These are phyloP conservation scores for Golubevia pallescens DNA, from an alignment of 1,284 basidiomycete species.

Conservation along the genomic window DNA sequence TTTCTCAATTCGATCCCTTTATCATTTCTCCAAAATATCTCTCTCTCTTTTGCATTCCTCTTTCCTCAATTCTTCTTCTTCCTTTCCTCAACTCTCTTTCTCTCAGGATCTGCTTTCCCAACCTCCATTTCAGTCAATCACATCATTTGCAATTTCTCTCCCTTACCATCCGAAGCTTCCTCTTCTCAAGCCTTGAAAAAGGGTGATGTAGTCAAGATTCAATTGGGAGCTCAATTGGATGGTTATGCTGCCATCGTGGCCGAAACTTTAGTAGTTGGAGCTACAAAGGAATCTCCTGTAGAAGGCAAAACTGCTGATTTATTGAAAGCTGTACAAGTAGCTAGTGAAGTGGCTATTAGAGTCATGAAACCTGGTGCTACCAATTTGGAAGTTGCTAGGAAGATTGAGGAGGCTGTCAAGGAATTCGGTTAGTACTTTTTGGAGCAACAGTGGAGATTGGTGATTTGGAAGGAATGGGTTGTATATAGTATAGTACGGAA, in stretches of 20 bases:
- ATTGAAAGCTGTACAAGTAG: conserved; percentile 88
- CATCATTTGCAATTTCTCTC: conserved; percentile 70
- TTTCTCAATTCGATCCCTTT: too few species aligned
- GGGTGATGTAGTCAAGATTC: conserved; percentile 92
- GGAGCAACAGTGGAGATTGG: conserved; percentile 42
- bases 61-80: neutral
- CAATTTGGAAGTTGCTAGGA: conserved; percentile 93
- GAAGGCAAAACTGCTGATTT: conserved; percentile 87
- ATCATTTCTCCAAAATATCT: too few species aligned
- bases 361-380: conserved; percentile 74
- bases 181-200: conserved; percentile 72
- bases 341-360: conserved; percentile 79
- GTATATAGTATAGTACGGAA: too few species aligned
- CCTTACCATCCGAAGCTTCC: conserved; percentile 71
- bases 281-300: conserved; percentile 74
- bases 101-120: conserved; percentile 75
- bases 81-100: neutral
- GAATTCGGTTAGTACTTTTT: conserved; percentile 60
- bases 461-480: neutral
- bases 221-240: conserved; percentile 95
- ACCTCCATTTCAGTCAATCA: conserved; percentile 90
- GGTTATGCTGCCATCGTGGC: conserved; percentile 84
- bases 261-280: conserved; percentile 78
- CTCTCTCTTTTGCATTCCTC: neutral
- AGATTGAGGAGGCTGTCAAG: conserved; percentile 73